Evolutionary conservation across 73 alveolate genomes (phyloP), one percentile per base, ranked within the genome.

Genomic region (Tetrahymena thermophila): DNA sequence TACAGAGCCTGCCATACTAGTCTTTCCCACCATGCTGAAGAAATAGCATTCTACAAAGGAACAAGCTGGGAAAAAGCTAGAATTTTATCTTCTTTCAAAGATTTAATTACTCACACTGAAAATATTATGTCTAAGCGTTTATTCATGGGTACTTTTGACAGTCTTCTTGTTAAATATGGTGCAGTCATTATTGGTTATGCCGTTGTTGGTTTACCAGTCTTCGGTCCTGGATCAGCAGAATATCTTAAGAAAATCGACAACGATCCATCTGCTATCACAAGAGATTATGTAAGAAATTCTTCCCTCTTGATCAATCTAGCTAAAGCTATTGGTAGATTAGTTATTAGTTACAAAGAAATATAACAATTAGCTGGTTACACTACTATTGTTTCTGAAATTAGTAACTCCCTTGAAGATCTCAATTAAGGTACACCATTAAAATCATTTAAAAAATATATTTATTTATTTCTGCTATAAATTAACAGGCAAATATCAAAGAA

Each of bases 121-220:
- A 94, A 94, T 16, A 96, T 98, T 37, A 95, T 98, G 89, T 35
- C 94, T 55, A 97, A 95, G 85, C 96, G 98, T 94, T 95, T 98
- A 96, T 96, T 95, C 94, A 98, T 98, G 99, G 99, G 99, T 28
- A 97, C 98, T 44, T 98, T 97, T 93, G 99, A 98, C 94, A 96
- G 99, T 71, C 96, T 98, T 99, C 97, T 98, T 19, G 99, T 97
- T 43, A 98, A 98, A 97, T 98, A 98, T 94, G 99, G 99, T n/a
- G 99, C 99, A 0, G 98, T 98, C 42, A 96, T 98, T 96, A 99
- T 98, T 14, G 99, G 99, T 28, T 98, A 98, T 94, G 97, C 98
- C 10, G 98, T 98, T 28, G 98, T 98, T 25, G 99, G 99, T 17
- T 97, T 98, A 38, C 99, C 99, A 34, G 99, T 98, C 21, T 98